A percentile compares a stretch with the other conserved stretches of the same genome.
Evolutionary conservation across 495 filamentous ascomycete genomes (phyloP).

Genomic region (Neurospora sp.): DNA sequence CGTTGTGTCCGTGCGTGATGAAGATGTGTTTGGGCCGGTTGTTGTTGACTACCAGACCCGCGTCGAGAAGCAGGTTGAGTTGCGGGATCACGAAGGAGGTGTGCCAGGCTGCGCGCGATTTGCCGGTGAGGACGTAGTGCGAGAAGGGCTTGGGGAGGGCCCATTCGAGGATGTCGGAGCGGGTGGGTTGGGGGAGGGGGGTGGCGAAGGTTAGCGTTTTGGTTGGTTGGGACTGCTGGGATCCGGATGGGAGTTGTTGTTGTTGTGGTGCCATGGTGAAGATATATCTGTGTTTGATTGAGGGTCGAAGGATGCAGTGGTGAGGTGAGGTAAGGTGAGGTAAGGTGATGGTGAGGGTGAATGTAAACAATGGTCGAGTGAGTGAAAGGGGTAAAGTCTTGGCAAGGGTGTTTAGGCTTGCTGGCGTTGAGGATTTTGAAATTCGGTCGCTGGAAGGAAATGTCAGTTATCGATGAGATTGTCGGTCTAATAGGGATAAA

Average conservation of each 20-base stretch:
- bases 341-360: background rate
- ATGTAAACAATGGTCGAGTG: background rate
- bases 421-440: background rate
- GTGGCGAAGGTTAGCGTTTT: slow-evolving; percentile 17
- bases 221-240: background rate
- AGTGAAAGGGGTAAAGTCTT: background rate
- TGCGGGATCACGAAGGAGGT: slow-evolving; percentile 31
- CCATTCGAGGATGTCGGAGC: slow-evolving; percentile 29
- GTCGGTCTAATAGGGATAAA: background rate
- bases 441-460: background rate
- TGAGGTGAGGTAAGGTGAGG: background rate
- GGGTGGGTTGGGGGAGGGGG: slow-evolving; percentile 23
- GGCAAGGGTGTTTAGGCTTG: background rate
- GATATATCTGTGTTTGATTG: too few species aligned
- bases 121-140: slow-evolving; percentile 24
- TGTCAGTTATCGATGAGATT: background rate
- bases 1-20: slow-evolving; percentile 31
- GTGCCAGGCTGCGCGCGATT: slow-evolving; percentile 32
- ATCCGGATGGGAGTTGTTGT: background rate
- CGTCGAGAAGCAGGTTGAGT: slow-evolving; percentile 30
- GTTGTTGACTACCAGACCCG: slow-evolving; percentile 25
- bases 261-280: background rate
- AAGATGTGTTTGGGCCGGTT: slow-evolving; percentile 31
- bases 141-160: slow-evolving; percentile 26
- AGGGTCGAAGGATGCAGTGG: background rate